A percentile compares a stretch with the other conserved stretches of the same genome.
These are phyloP conservation scores for Polygonum aviculare DNA, from an alignment of 148 eudicot genomes.

Conservation along the genomic window DNA sequence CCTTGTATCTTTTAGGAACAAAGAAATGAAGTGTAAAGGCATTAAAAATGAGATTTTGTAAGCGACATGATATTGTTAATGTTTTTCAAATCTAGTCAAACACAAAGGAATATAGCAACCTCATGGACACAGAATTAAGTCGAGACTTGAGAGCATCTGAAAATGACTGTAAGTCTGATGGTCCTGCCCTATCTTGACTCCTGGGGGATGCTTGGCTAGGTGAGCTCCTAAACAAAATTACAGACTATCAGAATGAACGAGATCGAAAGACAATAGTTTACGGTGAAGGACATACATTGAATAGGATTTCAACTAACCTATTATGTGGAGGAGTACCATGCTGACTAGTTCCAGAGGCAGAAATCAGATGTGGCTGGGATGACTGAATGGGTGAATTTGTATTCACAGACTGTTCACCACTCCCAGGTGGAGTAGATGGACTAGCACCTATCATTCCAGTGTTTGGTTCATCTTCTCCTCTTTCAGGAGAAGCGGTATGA, in stretches of 20 bases:
- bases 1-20: conserved; percentile 51
- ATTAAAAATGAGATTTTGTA: neutral
- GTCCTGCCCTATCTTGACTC: conserved; percentile 71
- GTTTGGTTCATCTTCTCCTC: conserved; percentile 32
- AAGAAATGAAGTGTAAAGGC: neutral
- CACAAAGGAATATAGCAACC: conserved; percentile 21
- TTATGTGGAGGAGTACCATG: conserved; percentile 56
- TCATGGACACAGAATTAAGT: conserved; percentile 57
- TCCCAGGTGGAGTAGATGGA: conserved; percentile 33
- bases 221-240: conserved; percentile 28
- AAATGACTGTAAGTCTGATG: conserved; percentile 84
- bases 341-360: conserved; percentile 45
- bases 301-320: conserved; percentile 32
- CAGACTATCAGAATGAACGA: conserved; percentile 5
- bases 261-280: neutral
- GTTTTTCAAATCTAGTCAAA: neutral
- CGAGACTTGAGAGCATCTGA: conserved; percentile 80
- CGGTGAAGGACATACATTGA: neutral
- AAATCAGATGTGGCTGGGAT: conserved; percentile 31
- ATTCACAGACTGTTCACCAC: conserved; percentile 45
- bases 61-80: neutral
- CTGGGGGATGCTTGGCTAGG: conserved; percentile 47
- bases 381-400: conserved; percentile 30
- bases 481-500: conserved; percentile 32
- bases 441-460: conserved; percentile 30